Evolutionary conservation across 2,329 filamentous ascomycete species (phyloP), one percentile per base, ranked within the genome.

Genomic region (Microsporum ferrugineum): DNA sequence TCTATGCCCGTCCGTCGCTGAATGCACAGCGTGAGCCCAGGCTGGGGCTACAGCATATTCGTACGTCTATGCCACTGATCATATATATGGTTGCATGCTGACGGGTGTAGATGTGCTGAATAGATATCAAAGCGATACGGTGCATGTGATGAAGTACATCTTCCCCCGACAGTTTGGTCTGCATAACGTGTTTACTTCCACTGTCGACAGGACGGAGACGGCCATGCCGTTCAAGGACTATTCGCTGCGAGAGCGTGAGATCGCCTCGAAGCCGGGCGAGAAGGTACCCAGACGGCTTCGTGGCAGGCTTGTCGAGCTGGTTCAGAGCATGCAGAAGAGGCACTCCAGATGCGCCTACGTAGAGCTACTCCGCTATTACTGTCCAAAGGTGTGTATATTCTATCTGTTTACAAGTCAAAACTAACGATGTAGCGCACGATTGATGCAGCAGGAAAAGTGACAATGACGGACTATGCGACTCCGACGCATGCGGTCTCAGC

Each of bases 81-180:
- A 45, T 57, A 45, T 51, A 57, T 49, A 64, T 53, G 5, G 41
- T 23, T 29, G n/a, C 33, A 17, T 39, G 39, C 33, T 56, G 14
- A 23, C 7, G 4, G 7, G 41, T n/a, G 8, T 69, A 95, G 89
- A 96, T 76, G 84, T 91, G 1, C 73, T 97, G 29, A 95, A 94
- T 69, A 84, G 90, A 27, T 88, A 81, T 65, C 74, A 80, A 39
- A 69, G 73, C 10, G 81, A 87, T 64, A 88, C 85, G 0, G 69
- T 84, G 8, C 88, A 88, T 66, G 75, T 95, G 23, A 84, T 96
- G 82, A 94, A 92, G 78, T 92, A 97, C 72, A 85, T 99, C 1
- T 99, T 99, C 67, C 94, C 94, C 36, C 82, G 87, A 8, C 91
- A 97, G 69, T 97, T 96, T 69, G 84, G 84, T 12, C 77, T 99